Percentiles rank a stretch among this genome's conserved stretches.
These are phyloP conservation scores for Musa schizocarpa DNA, from an alignment of 176 grass and related monocot species.

Conservation along the genomic window DNA sequence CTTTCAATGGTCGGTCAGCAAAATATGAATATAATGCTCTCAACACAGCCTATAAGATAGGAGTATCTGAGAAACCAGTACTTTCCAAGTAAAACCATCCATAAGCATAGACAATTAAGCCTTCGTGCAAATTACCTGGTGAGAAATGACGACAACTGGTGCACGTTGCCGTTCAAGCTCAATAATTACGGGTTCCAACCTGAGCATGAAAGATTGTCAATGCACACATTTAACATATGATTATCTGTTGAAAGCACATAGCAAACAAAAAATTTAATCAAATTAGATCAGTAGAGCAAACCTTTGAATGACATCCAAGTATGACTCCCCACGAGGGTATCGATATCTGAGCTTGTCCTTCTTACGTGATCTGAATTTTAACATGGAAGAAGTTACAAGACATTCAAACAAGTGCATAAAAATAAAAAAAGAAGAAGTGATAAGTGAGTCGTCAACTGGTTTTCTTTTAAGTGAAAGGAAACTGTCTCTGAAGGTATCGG, in stretches of 20 bases:
- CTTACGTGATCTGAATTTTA: constrained; percentile 48
- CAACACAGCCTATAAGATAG: constrained; percentile 64
- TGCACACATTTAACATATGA: background rate
- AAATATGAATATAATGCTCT: constrained; percentile 98
- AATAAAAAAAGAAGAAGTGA: background rate
- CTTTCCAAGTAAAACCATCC: constrained; percentile 7
- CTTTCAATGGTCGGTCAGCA: constrained; percentile 76
- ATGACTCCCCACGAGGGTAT: constrained; percentile 95
- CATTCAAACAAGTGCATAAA: background rate
- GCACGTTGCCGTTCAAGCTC: constrained; percentile 92
- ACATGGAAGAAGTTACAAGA: background rate
- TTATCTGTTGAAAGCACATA: constrained; percentile 1
- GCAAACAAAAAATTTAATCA: constrained; percentile 11
- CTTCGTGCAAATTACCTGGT: constrained; percentile 54
- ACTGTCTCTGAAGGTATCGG: background rate
- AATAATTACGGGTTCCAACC: constrained; percentile 92
- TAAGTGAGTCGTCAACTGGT: constrained; percentile 1
- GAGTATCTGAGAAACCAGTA: constrained; percentile 15
- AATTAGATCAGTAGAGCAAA: constrained; percentile 12
- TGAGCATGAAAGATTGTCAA: constrained; percentile 24
- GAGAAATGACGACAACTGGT: constrained; percentile 97
- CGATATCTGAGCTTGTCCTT: constrained; percentile 96
- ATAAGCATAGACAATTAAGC: constrained; percentile 15
- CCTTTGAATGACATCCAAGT: constrained; percentile 97
- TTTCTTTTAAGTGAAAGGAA: background rate